These are phyloP conservation scores for Neonectria magnoliae DNA, from an alignment of 2,329 filamentous ascomycete species.

Conservation along the genomic window DNA sequence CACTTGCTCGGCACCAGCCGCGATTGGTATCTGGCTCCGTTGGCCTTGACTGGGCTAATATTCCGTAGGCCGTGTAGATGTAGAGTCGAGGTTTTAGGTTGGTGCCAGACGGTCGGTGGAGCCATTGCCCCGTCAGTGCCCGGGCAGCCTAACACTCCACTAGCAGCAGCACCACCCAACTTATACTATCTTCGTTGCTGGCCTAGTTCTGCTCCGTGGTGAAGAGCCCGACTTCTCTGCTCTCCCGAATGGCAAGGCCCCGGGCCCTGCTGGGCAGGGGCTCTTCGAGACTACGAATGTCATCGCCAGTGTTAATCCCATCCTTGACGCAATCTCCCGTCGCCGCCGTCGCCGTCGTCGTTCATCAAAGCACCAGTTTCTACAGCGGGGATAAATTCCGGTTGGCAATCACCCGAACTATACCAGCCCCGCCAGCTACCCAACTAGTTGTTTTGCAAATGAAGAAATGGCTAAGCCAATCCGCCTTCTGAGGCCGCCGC, in stretches of 20 bases:
- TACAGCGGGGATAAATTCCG: conserved; percentile 27
- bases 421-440: conserved; percentile 3
- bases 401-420: conserved; percentile 31
- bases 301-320: conserved; percentile 15
- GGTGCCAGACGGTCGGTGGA: conserved; percentile 14
- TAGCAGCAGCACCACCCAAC: background rate
- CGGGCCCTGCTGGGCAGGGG: conserved; percentile 4
- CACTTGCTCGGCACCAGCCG: conserved; percentile 19
- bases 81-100: conserved; percentile 20
- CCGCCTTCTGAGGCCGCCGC: background rate
- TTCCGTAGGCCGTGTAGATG: conserved; percentile 3
- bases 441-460: conserved; percentile 6
- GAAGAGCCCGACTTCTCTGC: background rate
- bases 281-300: conserved; percentile 1
- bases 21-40: conserved; percentile 15
- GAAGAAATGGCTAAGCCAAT: background rate
- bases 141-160: background rate
- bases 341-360: conserved; percentile 10
- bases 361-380: conserved; percentile 23
- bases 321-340: conserved; percentile 30
- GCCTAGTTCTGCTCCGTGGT: background rate
- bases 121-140: background rate
- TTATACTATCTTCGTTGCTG: background rate
- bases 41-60: background rate
- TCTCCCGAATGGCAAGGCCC: background rate